Percentiles rank a stretch among this genome's conserved stretches.
phyloP scores from a whole-genome alignment of 2,329 filamentous ascomycete species.

The Incumbomyces delicatus region DNA sequence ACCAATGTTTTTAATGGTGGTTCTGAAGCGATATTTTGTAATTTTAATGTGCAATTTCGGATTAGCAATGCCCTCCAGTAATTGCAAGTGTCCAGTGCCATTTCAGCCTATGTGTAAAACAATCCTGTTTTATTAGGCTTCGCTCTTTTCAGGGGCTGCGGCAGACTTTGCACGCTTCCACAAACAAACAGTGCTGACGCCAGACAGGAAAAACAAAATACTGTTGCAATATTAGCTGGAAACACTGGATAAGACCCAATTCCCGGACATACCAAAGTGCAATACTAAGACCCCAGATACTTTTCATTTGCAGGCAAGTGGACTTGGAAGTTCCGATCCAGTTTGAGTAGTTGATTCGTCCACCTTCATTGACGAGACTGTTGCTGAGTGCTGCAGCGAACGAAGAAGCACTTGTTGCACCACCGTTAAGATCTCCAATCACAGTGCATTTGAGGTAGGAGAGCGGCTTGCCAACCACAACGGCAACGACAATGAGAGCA shows the following conservation, averaged over 20 bases:
- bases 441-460: conserved; percentile 64
- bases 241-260: too few relatives aligned
- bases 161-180: conserved; percentile 50
- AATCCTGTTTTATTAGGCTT: conserved; percentile 29
- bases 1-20: not conserved
- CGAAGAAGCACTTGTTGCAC: conserved; percentile 41
- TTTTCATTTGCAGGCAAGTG: conserved; percentile 76
- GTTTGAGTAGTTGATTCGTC: conserved; percentile 39
- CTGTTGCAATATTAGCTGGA: conserved; percentile 25
- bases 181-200: conserved; percentile 49
- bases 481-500: conserved; percentile 66
- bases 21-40: too few relatives aligned
- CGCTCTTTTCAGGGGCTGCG: conserved; percentile 38
- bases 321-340: conserved; percentile 53
- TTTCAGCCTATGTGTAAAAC: too few relatives aligned
- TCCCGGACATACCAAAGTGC: conserved; percentile 56
- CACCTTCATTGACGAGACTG: conserved; percentile 43
- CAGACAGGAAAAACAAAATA: conserved; percentile 57
- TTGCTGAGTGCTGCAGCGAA: conserved; percentile 45
- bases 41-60: too few relatives aligned
- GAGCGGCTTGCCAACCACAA: conserved; percentile 69
- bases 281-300: conserved; percentile 78
- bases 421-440: conserved; percentile 38
- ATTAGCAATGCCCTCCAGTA: too few relatives aligned
- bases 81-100: too few relatives aligned